These are phyloP conservation scores for Microdochium paspali DNA, from an alignment of 2,329 filamentous ascomycete species.

Conservation along the genomic window DNA sequence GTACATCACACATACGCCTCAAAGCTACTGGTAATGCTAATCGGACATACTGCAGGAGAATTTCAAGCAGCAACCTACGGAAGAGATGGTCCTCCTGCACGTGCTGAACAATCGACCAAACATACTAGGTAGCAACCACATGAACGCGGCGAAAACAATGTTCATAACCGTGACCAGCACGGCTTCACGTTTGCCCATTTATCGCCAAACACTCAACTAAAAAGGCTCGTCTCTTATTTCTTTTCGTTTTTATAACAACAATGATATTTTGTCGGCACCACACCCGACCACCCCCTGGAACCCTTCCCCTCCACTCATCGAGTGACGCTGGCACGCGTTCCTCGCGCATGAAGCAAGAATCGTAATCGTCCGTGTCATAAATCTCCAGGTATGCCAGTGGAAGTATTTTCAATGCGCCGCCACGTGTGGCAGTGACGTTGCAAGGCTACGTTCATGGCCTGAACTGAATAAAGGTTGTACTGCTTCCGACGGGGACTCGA, in stretches of 20 bases:
- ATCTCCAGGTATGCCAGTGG: not conserved
- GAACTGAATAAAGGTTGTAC: not conserved
- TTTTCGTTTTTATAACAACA: not conserved
- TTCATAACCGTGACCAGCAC: not conserved
- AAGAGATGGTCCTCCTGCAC: no score
- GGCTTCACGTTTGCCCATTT: not conserved
- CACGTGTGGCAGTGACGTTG: not conserved
- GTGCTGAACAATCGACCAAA: no score
- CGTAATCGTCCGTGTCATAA: not conserved
- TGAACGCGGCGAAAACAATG: no score
- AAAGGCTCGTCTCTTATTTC: not conserved
- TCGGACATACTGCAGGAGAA: no score
- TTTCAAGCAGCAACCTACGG: no score
- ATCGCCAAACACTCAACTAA: not conserved
- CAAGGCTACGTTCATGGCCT: not conserved
- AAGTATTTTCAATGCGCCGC: not conserved
- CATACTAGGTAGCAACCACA: no score
- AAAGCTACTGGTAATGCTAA: no score
- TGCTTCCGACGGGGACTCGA: not conserved
- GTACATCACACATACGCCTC: no score
- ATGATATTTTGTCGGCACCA: not conserved
- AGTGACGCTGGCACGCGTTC: not conserved
- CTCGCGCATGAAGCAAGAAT: not conserved
- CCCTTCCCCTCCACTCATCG: not conserved
- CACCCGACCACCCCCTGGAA: not conserved